Conservation (phyloP, 1,284 basidiomycete species). For the Boletus austroedulis region DNA sequence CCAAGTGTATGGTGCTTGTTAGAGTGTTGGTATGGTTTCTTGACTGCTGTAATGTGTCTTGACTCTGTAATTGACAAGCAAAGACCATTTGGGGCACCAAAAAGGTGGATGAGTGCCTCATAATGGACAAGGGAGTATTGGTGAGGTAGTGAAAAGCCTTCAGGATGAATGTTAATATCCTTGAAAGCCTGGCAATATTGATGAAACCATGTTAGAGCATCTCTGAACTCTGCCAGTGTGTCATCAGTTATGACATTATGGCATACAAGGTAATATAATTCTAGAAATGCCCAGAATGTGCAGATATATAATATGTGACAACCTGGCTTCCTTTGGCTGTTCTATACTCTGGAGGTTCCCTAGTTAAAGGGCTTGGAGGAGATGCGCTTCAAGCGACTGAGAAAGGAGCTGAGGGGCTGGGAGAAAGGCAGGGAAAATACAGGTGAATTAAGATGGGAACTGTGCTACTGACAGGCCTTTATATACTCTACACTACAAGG, state of each 20-base stretch:
- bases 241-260: neutral
- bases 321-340: no score
- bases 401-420: no score
- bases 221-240: neutral
- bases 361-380: no score
- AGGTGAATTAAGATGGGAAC: no score
- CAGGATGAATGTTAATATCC: neutral
- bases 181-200: neutral
- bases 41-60: neutral
- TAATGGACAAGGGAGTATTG: constrained; percentile 7
- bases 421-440: no score
- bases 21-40: neutral
- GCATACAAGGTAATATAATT: constrained; percentile 10
- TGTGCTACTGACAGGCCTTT: no score
- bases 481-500: no score
- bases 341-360: no score
- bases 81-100: neutral
- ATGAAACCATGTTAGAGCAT: neutral
- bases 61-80: constrained; percentile 1
- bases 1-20: neutral
- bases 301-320: no score
- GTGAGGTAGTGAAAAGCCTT: neutral
- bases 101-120: neutral
- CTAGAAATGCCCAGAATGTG: constrained; percentile 4
- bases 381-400: no score